Evolutionary conservation across 1,284 basidiomycete species (phyloP), one percentile per base, ranked within the genome.

Genomic region (Sporisorium exsertum): DNA sequence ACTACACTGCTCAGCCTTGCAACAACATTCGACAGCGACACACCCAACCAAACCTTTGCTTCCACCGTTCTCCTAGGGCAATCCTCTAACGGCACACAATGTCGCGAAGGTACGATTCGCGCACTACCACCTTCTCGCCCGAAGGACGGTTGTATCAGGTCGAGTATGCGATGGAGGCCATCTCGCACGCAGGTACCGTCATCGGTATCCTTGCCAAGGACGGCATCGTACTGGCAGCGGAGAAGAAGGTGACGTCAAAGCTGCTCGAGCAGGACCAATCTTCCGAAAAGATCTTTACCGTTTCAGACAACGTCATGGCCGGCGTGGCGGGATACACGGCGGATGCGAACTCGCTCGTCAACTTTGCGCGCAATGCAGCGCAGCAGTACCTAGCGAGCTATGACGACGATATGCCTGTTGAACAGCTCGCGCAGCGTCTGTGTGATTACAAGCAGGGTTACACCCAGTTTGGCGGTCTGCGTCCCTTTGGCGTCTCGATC

Each of bases 381-480:
- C 96, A 99, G 86, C 78, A 77, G 50, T 94, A 99, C 87, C 87
- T 98, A 54, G 89, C 94, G 80, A 89, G 89, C 55, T 99, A 97
- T 88, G 94, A 98, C 84, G 94, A 98, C 87, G 95, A 97, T 85
- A 98, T 99, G 80, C 96, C 96, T 12, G 96, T 98, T 33, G 96
- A 99, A 86, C 89, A 97, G 81, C 91, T 99, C 63, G 93, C 95
- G 22, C 95, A 98, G 86, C 89, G 92, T 64, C 87, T 99, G 72
- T 98, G 96, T 84, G 94, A 99, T 87, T 91, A 97, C 88, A 99
- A 99, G 88, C 96, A 99, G 86, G 95, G 95, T 10, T 99, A 98
- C 86, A 99, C 96, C 50, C 96, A 99, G 85, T 97, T 91, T 76
- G 96, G 96, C 88, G 95, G 94, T 92, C 91, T 99, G 35, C 93